Evolutionary conservation across 306 rosid species (phyloP).

Genomic region (Cyclanthera cordifolia): DNA sequence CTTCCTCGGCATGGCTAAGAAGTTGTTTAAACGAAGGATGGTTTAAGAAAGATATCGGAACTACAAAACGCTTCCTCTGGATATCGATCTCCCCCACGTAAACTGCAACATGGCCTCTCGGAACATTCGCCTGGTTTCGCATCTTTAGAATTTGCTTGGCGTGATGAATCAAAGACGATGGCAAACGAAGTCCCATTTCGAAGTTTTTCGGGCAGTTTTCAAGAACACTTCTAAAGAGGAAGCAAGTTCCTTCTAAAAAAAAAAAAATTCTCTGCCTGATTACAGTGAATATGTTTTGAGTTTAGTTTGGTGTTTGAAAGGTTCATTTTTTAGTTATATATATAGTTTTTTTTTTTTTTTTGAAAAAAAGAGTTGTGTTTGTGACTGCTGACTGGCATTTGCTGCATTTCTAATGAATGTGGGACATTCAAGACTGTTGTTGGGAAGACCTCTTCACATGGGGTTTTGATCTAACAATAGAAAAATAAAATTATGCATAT

Average conservation of each 20-base stretch:
- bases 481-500: not conserved
- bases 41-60: constrained; percentile 22
- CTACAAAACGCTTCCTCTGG: constrained; percentile 9
- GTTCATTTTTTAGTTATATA: not conserved
- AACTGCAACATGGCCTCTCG: constrained; percentile 10
- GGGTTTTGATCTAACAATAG: constrained; percentile 7
- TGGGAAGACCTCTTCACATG: constrained; percentile 7
- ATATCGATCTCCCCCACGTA: constrained; percentile 7
- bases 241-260: not conserved
- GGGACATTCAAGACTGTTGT: constrained; percentile 9
- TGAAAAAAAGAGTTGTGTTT: not conserved
- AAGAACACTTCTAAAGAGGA: not conserved
- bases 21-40: constrained; percentile 18
- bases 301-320: constrained; percentile 7
- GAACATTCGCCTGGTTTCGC: not conserved
- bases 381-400: not conserved
- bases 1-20: constrained; percentile 28
- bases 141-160: constrained; percentile 2
- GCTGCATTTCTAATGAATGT: not conserved
- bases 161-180: constrained; percentile 4
- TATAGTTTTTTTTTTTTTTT: not conserved
- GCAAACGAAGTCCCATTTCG: not conserved
- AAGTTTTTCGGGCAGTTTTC: not conserved
- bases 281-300: not conserved
- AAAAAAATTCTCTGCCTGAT: not conserved